phyloP scores from a whole-genome alignment of 2,329 filamentous ascomycete species.

The Cladosporium cucumerinum region DNA sequence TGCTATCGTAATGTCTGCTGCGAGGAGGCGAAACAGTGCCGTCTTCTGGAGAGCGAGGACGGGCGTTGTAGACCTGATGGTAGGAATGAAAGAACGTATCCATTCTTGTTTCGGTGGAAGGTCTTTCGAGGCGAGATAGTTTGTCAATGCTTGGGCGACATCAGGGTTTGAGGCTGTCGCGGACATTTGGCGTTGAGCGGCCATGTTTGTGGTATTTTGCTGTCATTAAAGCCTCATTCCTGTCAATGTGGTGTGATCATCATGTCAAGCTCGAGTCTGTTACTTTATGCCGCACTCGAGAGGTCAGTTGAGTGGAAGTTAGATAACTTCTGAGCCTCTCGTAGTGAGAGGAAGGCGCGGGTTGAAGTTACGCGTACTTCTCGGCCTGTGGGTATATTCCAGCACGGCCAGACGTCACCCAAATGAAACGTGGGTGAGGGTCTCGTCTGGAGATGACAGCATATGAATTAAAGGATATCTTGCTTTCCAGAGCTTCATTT shows the following conservation, averaged over 20 bases:
- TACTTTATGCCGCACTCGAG: neutral
- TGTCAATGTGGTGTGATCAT: neutral
- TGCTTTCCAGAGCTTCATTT: neutral
- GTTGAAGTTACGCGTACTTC: neutral
- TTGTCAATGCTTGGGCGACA: conserved; percentile 17
- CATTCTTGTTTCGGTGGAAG: conserved; percentile 58
- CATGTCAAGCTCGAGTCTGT: neutral
- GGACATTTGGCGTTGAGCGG: conserved; percentile 4
- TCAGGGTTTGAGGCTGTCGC: conserved; percentile 7
- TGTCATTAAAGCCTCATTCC: neutral
- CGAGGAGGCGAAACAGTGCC: conserved; percentile 74
- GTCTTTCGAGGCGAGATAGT: conserved; percentile 28
- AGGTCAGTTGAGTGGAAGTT: neutral
- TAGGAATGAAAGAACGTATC: conserved; percentile 60
- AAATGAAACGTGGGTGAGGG: neutral
- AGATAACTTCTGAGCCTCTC: neutral
- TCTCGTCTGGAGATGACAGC: neutral
- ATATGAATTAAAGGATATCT: conserved; percentile 3
- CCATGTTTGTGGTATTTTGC: neutral
- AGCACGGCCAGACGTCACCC: neutral
- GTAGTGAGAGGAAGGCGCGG: neutral
- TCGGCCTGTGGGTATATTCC: neutral
- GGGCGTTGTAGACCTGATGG: conserved; percentile 55
- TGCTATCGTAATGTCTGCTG: conserved; percentile 68
- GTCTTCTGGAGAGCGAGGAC: conserved; percentile 72